Evolutionary conservation across 805 yeast genomes (phyloP).

Genomic region (Sugiyamaella americana): DNA sequence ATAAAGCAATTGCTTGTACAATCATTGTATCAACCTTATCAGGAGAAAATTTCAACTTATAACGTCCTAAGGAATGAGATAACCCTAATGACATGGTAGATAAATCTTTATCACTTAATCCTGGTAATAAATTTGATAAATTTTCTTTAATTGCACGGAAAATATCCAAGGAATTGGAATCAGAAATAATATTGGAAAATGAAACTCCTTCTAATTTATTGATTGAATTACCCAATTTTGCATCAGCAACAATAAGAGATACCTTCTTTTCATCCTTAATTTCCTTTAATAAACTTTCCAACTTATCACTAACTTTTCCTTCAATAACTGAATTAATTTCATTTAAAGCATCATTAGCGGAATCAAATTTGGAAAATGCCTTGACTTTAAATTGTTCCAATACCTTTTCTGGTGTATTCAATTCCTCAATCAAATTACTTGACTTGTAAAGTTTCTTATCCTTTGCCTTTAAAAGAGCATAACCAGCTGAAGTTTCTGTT

Average conservation of each 20-base stretch:
- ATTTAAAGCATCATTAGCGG: constrained; percentile 94
- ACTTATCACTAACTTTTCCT: constrained; percentile 84
- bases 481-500: constrained; percentile 98
- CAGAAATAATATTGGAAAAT: constrained; percentile 83
- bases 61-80: constrained; percentile 98
- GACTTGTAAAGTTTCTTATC: constrained; percentile 96
- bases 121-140: constrained; percentile 90
- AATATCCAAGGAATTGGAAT: constrained; percentile 89
- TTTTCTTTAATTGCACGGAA: constrained; percentile 94
- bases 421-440: constrained; percentile 62
- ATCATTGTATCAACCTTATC: constrained; percentile 99
- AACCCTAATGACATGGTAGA: constrained; percentile 96
- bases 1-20: constrained; percentile 94
- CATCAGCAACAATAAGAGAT: constrained; percentile 85
- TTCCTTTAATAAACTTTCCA: constrained; percentile 56
- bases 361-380: constrained; percentile 88
- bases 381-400: constrained; percentile 83
- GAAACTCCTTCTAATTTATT: constrained; percentile 82
- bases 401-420: constrained; percentile 78
- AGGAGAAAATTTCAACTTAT: constrained; percentile 93
- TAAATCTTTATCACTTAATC: constrained; percentile 75
- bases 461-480: constrained; percentile 93
- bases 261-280: constrained; percentile 52
- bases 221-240: constrained; percentile 93
- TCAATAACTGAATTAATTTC: constrained; percentile 90